Base-by-base conservation (phyloP, 306 rosid species). In the Cucurbita moschata region DNA sequence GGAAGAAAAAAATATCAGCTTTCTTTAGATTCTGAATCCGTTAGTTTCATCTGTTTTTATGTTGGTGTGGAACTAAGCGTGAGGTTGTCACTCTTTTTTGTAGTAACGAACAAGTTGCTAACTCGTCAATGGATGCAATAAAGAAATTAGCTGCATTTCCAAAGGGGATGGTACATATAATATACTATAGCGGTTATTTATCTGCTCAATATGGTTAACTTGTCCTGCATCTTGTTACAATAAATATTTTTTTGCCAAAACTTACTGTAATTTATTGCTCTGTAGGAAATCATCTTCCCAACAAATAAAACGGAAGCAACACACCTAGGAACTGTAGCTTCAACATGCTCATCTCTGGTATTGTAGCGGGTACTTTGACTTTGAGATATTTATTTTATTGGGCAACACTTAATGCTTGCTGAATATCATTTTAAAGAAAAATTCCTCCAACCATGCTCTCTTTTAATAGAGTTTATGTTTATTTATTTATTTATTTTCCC, bases 331-430 rank as follows among this genome's bases (percentile, higher is more conserved):
- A 71, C 75, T 77, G 55, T 94, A 50, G 89, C 85, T 40, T 77
- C 81, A 13, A 78, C 75, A 65, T 85, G 90, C 80, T 89, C 96
- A 6, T 88, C 99, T n/a, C 81, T 91, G 96, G 99, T 94, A 91
- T 64, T 81, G 73, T 46, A 67, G 55, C n/a, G 56, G 38, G n/a
- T 11, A 46, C 73, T 68, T 46, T 47, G 73, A 44, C 9, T 66
- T 44, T 66, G 54, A 21, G 73, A 46, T 21, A 13, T 68, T 19
- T 68, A 23, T 47, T 66, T 66, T 44, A 8, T 66, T 43, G 16
- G 18, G 54, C 10, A 47, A 40, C 37, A 13, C 11, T 68, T 47
- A 19, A 43, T 65, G 13, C 73, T 23, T 26, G 73, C 18, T 68
- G 56, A 68, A 6, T 44, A 43, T 6, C 26, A 12, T 23, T 67